Base-by-base conservation (phyloP, 257 asterid genomes). In the Penstemon eatonii region DNA sequence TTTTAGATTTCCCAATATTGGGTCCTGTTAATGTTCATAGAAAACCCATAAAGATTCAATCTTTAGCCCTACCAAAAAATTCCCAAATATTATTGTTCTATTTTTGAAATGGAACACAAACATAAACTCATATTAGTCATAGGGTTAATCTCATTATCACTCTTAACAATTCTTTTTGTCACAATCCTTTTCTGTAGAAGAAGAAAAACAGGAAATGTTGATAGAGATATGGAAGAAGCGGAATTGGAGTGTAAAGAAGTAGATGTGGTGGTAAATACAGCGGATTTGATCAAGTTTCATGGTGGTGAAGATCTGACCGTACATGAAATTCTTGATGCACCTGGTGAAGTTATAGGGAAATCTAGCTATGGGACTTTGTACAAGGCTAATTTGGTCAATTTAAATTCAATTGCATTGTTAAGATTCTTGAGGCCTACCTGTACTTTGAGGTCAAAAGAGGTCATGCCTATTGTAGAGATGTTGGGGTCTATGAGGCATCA, bases 391-490 rank as follows among this genome's bases (percentile, higher is more conserved):
- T 78, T 92, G 89, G 71, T 81, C 44, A 66, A 74, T 69, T 76
- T 80, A n/a, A 79, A 86, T 70, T 78, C 87, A 4, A 67, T 85
- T 38, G 75, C 89, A 13, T 75, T 90, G 87, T 82, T 90, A 57
- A 76, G 98, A 50, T 92, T 92, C 83, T 80, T 90, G 76, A 88
- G 96, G 81, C 98, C 98, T 66, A 83, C 97, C 76, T 92, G 94
- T 56, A 86, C 98, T 9, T 73, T 82, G 80, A 81, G 89, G 81
- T 54, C 82, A 4, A 82, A 86, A 40, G 97, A 92, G 79, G 82
- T 88, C 40, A 52, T 88, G 66, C 84, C 90, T 3, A 52, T 87
- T 50, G 76, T 92, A 13, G 88, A 88, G 82, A 11, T 86, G 71
- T 67, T 92, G 80, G 98, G 98, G 66, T 78, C 86, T 15, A 25